Evolutionary conservation across 2,329 filamentous ascomycete genomes (phyloP).

Genomic region (Clonostachys byssicola): DNA sequence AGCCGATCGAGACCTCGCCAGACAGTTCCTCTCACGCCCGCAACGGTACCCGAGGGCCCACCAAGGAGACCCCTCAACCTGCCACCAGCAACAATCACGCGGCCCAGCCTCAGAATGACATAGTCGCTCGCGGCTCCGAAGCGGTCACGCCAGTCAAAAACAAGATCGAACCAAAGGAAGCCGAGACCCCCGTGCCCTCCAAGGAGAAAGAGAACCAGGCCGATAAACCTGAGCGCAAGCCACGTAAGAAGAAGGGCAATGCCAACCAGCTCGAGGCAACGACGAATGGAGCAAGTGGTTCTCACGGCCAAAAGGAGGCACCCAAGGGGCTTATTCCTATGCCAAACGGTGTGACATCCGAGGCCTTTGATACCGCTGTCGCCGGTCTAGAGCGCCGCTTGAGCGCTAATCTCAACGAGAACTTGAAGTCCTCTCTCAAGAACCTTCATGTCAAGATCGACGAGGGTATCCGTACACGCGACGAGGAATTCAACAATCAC

Average conservation of each 20-base stretch:
- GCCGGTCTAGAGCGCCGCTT: constrained; percentile 48
- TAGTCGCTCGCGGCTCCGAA: constrained; percentile 10
- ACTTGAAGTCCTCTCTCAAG: constrained; percentile 53
- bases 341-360: constrained; percentile 22
- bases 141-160: constrained; percentile 26
- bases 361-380: constrained; percentile 50
- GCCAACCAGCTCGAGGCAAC: constrained; percentile 37
- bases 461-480: constrained; percentile 56
- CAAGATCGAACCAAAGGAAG: constrained; percentile 42
- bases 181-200: constrained; percentile 34
- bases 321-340: background rate
- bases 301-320: background rate
- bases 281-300: constrained; percentile 30
- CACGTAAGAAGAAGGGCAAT: constrained; percentile 65
- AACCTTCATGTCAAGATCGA: constrained; percentile 60
- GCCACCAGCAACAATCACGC: constrained; percentile 4
- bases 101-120: constrained; percentile 15
- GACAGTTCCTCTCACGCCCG: constrained; percentile 8
- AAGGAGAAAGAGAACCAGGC: constrained; percentile 26
- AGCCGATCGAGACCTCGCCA: constrained; percentile 25
- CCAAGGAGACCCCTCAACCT: constrained; percentile 27
- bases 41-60: constrained; percentile 22
- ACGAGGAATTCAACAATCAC: constrained; percentile 46
- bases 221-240: constrained; percentile 60
- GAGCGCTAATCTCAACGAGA: constrained; percentile 38